Conservation (phyloP, 2,329 filamentous ascomycete species). For the Monosporascus sp. region DNA sequence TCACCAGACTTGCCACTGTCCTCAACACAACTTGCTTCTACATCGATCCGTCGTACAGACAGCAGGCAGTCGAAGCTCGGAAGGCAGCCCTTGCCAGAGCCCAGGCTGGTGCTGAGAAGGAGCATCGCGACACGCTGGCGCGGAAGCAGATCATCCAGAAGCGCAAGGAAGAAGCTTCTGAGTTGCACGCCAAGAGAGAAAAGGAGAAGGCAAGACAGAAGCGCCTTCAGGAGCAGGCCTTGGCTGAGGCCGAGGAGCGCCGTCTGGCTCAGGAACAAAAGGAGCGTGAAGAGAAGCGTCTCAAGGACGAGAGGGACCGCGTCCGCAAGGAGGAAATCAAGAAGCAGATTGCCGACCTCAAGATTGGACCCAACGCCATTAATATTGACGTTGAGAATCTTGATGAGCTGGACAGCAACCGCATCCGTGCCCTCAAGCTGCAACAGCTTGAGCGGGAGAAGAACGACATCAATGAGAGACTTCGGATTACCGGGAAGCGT, state of each 20-base stretch:
- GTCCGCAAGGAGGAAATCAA: slow-evolving; percentile 92
- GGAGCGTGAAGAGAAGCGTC: slow-evolving; percentile 80
- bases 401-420: slow-evolving; percentile 81
- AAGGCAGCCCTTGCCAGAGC: slow-evolving; percentile 76
- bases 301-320: slow-evolving; percentile 82
- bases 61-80: slow-evolving; percentile 73
- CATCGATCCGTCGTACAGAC: slow-evolving; percentile 84
- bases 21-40: slow-evolving; percentile 94
- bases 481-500: slow-evolving; percentile 88
- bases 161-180: slow-evolving; percentile 93
- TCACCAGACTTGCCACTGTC: slow-evolving; percentile 85
- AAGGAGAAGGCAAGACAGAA: slow-evolving; percentile 89
- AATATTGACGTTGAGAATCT: slow-evolving; percentile 77
- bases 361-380: slow-evolving; percentile 73
- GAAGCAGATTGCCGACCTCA: slow-evolving; percentile 86
- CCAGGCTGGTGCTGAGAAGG: slow-evolving; percentile 82
- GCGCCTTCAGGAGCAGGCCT: slow-evolving; percentile 77
- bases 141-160: slow-evolving; percentile 91
- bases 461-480: slow-evolving; percentile 87
- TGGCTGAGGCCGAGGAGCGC: slow-evolving; percentile 84
- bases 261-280: slow-evolving; percentile 89
- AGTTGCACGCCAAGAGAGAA: slow-evolving; percentile 80
- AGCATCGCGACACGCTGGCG: slow-evolving; percentile 78
- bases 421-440: slow-evolving; percentile 90
- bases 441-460: slow-evolving; percentile 96